These are phyloP conservation scores for Zygosaccharomyces sapae DNA, from an alignment of 1,139 yeast genomes.

Conservation along the genomic window DNA sequence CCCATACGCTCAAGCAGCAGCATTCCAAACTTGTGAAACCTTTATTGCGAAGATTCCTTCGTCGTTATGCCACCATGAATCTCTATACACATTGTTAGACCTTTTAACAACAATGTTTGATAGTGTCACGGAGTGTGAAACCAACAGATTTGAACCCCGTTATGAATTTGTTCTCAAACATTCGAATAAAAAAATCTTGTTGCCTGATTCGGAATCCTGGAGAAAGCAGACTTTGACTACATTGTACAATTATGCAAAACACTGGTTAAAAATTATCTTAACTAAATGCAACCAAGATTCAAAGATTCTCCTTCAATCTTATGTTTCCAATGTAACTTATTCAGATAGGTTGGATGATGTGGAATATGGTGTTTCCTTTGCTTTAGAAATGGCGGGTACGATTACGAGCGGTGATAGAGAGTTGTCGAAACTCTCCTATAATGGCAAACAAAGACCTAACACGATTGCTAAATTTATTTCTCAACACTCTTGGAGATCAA, in stretches of 20 bases:
- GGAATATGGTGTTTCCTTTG: slow-evolving; percentile 82
- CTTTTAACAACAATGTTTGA: slow-evolving; percentile 71
- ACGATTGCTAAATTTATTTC: slow-evolving; percentile 71
- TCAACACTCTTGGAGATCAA: slow-evolving; percentile 72
- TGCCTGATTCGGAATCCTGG: slow-evolving; percentile 79
- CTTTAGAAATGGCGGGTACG: slow-evolving; percentile 79
- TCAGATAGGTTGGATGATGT: slow-evolving; percentile 39
- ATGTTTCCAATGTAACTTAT: slow-evolving; percentile 50
- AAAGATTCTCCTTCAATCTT: slow-evolving; percentile 72
- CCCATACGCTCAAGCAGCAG: slow-evolving; percentile 70
- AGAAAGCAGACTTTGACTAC: slow-evolving; percentile 62
- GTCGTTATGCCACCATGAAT: slow-evolving; percentile 66
- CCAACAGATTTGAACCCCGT: slow-evolving; percentile 79
- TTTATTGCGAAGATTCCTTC: slow-evolving; percentile 72
- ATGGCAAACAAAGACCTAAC: slow-evolving; percentile 43
- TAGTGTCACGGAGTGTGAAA: slow-evolving; percentile 81
- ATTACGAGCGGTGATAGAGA: slow-evolving; percentile 64
- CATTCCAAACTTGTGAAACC: slow-evolving; percentile 72
- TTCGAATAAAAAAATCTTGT: slow-evolving; percentile 53
- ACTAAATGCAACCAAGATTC: slow-evolving; percentile 63
- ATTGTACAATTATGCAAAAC: slow-evolving; percentile 54
- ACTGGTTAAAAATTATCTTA: slow-evolving; percentile 61
- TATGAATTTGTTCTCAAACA: slow-evolving; percentile 62
- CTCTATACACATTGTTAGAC: slow-evolving; percentile 77
- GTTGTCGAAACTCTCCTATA: slow-evolving; percentile 32